phyloP scores from a whole-genome alignment of 306 rosid genomes.

The Oxytropis ochrocephala region DNA sequence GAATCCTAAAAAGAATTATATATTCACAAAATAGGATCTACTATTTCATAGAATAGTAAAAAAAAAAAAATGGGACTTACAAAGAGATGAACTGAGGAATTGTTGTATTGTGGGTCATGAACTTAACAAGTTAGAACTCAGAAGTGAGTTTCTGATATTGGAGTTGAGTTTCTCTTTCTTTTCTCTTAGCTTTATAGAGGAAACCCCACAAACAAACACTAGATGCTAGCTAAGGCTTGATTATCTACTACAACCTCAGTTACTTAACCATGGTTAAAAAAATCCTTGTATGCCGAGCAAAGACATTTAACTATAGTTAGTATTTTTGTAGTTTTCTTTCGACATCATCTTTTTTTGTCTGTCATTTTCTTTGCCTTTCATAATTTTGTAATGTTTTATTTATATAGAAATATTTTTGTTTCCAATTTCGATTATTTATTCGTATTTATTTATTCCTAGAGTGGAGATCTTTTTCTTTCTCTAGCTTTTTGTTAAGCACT shows the following conservation, averaged over 20 bases:
- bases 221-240: neutral
- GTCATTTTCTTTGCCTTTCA: neutral
- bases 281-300: constrained; percentile 13
- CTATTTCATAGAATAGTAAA: constrained; percentile 3
- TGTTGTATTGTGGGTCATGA: neutral
- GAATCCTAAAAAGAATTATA: neutral
- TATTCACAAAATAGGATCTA: constrained; percentile 27
- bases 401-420: neutral
- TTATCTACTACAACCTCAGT: constrained; percentile 13
- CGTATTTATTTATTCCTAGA: too few species aligned
- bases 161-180: neutral
- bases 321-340: neutral
- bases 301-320: constrained; percentile 44
- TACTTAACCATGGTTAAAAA: constrained; percentile 48
- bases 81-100: neutral
- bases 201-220: neutral
- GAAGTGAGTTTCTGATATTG: neutral
- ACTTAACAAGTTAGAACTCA: neutral
- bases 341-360: neutral
- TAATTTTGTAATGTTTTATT: neutral
- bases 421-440: neutral
- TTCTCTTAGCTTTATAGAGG: constrained; percentile 11
- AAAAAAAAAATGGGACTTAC: constrained; percentile 37
- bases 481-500: too few species aligned
- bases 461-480: too few species aligned